phyloP scores from a whole-genome alignment of 352 stramenopile species.

The Phytophthora pseudosyringae region DNA sequence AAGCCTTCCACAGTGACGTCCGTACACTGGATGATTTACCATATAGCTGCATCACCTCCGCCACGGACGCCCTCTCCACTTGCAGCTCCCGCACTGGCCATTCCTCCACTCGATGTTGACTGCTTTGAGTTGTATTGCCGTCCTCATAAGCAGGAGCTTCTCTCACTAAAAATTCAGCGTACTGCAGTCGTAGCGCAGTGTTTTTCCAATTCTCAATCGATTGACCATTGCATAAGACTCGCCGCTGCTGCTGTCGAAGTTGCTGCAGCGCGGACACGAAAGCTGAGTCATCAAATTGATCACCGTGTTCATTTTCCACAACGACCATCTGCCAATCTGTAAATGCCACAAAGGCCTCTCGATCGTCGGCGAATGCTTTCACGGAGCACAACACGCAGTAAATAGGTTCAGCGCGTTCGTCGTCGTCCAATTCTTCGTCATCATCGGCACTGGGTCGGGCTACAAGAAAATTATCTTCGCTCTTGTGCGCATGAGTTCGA shows the following conservation, averaged over 20 bases:
- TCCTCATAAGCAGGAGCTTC: conserved; percentile 20
- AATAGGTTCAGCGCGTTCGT: conserved; percentile 52
- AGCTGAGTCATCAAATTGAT: conserved; percentile 47
- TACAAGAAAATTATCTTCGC: conserved; percentile 39
- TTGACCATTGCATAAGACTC: conserved; percentile 69
- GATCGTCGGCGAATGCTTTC: conserved; percentile 58
- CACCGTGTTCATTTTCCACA: conserved; percentile 72
- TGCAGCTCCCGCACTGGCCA: conserved; percentile 36
- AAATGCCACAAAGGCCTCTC: conserved; percentile 53
- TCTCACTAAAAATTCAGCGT: conserved; percentile 58
- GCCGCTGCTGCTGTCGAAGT: conserved; percentile 55
- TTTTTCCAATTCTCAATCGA: conserved; percentile 68
- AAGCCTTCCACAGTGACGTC: conserved; percentile 53
- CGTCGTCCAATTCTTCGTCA: conserved; percentile 57
- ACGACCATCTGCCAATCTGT: conserved; percentile 73
- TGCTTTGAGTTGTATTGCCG: conserved; percentile 11
- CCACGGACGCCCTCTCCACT: conserved; percentile 57
- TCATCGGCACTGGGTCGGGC: conserved; percentile 36
- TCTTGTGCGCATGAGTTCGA: conserved; percentile 28
- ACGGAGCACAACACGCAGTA: conserved; percentile 75
- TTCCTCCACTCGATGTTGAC: conserved; percentile 24
- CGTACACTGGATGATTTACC: conserved; percentile 51
- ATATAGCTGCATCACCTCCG: conserved; percentile 50
- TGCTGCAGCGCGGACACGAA: conserved; percentile 51
- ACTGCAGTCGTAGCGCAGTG: conserved; percentile 45